Percentiles rank a stretch among this genome's conserved stretches.
Conservation (phyloP, 805 yeast species). For the Suhomyces faveliae region DNA sequence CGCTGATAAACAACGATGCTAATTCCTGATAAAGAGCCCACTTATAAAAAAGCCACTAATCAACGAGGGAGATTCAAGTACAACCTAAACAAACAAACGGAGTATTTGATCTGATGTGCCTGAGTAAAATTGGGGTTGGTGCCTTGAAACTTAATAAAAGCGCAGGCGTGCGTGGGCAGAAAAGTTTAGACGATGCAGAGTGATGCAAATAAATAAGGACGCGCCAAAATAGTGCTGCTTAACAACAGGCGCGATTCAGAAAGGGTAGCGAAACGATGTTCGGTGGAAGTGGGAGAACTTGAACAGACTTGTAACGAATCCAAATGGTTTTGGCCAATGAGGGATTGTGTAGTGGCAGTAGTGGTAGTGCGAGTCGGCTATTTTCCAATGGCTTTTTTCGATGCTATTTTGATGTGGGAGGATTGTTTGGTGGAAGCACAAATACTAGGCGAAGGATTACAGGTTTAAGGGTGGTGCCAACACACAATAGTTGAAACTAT, state of each 20-base stretch:
- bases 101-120: not conserved
- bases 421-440: too few relatives aligned
- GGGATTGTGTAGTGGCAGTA: not conserved
- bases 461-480: not conserved
- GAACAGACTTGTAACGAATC: too few relatives aligned
- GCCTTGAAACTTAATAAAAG: not conserved
- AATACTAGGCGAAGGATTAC: too few relatives aligned
- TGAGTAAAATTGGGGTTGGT: not conserved
- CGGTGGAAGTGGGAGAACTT: too few relatives aligned
- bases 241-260: too few relatives aligned
- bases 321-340: too few relatives aligned
- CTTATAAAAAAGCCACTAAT: not conserved
- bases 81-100: not conserved
- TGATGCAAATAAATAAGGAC: not conserved
- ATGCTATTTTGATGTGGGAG: too few relatives aligned
- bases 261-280: too few relatives aligned
- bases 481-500: not conserved
- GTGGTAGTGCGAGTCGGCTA: not conserved
- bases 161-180: not conserved
- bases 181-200: slow-evolving; percentile 1
- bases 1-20: not conserved
- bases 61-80: not conserved
- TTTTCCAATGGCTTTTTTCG: too few relatives aligned
- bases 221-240: not conserved
- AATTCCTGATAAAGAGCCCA: too few relatives aligned